phyloP scores from a whole-genome alignment of 1,284 basidiomycete genomes.

The Melampsora larici-populina region DNA sequence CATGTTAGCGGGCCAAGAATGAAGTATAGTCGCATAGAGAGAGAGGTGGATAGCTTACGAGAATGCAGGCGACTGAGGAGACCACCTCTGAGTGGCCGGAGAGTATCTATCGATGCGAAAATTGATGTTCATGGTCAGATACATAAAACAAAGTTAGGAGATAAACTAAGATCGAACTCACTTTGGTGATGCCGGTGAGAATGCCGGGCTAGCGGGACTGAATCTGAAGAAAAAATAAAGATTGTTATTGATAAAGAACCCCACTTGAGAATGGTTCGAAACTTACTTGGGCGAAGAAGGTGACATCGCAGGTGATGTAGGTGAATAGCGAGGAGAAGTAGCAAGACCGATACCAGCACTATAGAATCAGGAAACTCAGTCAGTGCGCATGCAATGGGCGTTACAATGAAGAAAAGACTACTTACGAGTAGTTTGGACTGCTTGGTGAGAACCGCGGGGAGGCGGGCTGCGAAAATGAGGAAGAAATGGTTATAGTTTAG shows the following conservation, averaged over 20 bases:
- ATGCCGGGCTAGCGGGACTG: slow-evolving; percentile 43
- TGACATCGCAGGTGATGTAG: slow-evolving; percentile 64
- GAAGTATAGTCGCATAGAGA: not conserved
- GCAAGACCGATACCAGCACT: slow-evolving; percentile 43
- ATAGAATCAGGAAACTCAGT: not conserved
- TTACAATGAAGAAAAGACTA: slow-evolving; percentile 15
- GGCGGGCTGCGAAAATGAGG: slow-evolving; percentile 18
- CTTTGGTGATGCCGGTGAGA: slow-evolving; percentile 44
- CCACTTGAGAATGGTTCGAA: not conserved
- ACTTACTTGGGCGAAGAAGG: slow-evolving; percentile 51
- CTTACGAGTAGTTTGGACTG: slow-evolving; percentile 51
- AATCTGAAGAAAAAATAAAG: slow-evolving; percentile 16
- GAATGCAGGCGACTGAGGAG: slow-evolving; percentile 43
- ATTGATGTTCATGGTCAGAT: not conserved
- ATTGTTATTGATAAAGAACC: slow-evolving; percentile 56
- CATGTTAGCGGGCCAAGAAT: not conserved
- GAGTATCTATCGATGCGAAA: slow-evolving; percentile 26
- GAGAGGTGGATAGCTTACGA: slow-evolving; percentile 17
- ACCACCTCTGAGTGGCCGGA: slow-evolving; percentile 42
- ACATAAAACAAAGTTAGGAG: not conserved
- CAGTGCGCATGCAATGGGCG: slow-evolving; percentile 20
- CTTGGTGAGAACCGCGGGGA: slow-evolving; percentile 48
- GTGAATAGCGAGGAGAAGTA: slow-evolving; percentile 65
- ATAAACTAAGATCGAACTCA: not conserved
- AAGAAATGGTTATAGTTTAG: not conserved